Base-by-base conservation (phyloP, 1,284 basidiomycete genomes). In the Golubevia pallescens region DNA sequence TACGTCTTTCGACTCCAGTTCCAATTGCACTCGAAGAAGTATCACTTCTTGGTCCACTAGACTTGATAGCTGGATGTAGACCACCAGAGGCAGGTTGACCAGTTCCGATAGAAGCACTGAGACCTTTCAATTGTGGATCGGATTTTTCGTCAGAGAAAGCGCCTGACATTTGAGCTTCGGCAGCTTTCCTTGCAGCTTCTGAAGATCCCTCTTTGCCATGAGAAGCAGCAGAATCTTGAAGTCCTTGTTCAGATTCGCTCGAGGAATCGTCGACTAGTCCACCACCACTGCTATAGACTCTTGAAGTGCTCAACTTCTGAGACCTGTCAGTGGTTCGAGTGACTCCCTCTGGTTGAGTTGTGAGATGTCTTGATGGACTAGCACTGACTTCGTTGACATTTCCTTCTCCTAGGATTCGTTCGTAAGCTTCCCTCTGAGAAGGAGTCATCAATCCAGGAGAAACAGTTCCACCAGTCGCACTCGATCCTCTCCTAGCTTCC, bases 341-440 rank as follows among this genome's bases (percentile, higher is more conserved):
- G 42, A 74, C 63, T 21, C 69, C 72, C 20, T 65, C 60, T 14
- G 69, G 55, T 32, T 71, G 70, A 21, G 64, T 38, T 4, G 5
- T 38, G 34, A 38, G 34, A 38, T 38, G 34, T 42, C 32, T 58
- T 58, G n/a, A 51, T 64, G 5, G 62, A 67, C 1, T 65, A 52
- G 52, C 24, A 66, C 3, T 64, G 34, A 38, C 34, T 63, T 28
- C 62, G 67, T 23, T 67, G 65, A n/a, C 60, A 54, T 16, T 63
- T 42, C 3, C 69, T 65, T 19, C 65, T 61, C 48, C 61, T 57
- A 74, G 61, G 52, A 72, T 70, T 1, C 68, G 65, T 14, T 70
- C 65, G 67, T 77, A 77, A 14, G 78, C 73, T 57, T 71, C 65
- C 57, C 69, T 66, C 13, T 73, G 70, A 3, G 71, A 70, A 1